Base-by-base conservation (phyloP, 495 filamentous ascomycete genomes). In the Xylaria palmicola region DNA sequence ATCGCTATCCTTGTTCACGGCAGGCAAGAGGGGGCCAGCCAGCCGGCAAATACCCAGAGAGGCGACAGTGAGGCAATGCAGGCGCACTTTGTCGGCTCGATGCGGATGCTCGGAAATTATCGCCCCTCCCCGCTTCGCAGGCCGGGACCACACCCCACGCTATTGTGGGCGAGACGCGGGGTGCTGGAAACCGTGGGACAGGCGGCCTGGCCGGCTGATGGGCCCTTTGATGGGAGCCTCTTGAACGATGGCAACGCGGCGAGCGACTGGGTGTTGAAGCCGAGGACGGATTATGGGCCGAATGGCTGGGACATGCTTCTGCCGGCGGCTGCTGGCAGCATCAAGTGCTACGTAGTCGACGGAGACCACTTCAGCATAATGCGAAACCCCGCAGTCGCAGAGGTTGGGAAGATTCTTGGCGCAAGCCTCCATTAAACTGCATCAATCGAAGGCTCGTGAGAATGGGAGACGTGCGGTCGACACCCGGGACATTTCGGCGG, bases 1-100 rank as follows among this genome's bases (percentile, higher is more conserved):
- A 87, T 89, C 66, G 81, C 83, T 56, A 68, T 79, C 8, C 85
- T 89, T 53, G 87, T 85, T 29, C 81, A 89, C 20, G 83, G 90
- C 48, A 86, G 86, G 48, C 81, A 83, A 47, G 22, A 9, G 6
- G 43, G 22, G 8, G 37, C 10, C 7, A 48, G 22, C 19, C 29
- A 47, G 44, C 3, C 1, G 4, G 43, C 74, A 56, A 81, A 77
- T 62, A 79, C 80, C 56, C 86, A 77, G 19, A 75, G 72, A 15
- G 90, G 87, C 84, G 79, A 90, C 4, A 79, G 88, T 0, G 86
- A 86, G 53, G 19, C 6, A 12, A 22, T 26, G 6, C 17, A 26
- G 17, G 19, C 17, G 20, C 88, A 91, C 70, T 91, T 91, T 76
- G 72, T 78, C 1, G 79, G 85, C 17, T 85, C 87, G 55, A 86